Evolutionary conservation across 2,329 filamentous ascomycete genomes (phyloP).

Genomic region (Fusarium nanum): DNA sequence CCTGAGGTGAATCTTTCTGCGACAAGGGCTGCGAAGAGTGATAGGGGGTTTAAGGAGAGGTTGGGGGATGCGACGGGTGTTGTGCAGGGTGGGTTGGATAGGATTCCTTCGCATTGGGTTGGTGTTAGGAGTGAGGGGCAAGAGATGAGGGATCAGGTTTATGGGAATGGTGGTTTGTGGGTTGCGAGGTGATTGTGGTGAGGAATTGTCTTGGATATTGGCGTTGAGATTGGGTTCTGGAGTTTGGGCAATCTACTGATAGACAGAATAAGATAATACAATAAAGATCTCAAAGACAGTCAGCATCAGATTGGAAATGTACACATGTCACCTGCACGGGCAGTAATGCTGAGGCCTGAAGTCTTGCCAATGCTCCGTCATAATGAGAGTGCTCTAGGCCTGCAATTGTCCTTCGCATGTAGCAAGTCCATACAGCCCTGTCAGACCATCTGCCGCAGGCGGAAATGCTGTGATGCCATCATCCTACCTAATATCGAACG

Average conservation of each 20-base stretch:
- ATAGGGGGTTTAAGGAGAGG: constrained; percentile 58
- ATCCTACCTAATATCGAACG: no score
- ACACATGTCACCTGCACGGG: no score
- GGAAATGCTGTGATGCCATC: no score
- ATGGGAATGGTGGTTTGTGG: constrained; percentile 63
- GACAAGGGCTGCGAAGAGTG: constrained; percentile 54
- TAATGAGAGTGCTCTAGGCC: no score
- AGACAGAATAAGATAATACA: neutral
- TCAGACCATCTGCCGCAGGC: no score
- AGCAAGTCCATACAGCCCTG: no score
- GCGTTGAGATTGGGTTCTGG: neutral
- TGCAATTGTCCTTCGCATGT: no score
- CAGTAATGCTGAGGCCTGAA: no score
- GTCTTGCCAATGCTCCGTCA: no score
- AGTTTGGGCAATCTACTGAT: neutral
- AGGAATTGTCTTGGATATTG: neutral
- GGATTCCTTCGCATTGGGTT: constrained; percentile 67
- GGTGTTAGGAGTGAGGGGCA: constrained; percentile 66
- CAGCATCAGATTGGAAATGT: neutral
- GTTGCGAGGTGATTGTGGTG: constrained; percentile 44
- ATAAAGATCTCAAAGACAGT: neutral
- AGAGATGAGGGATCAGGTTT: constrained; percentile 60
- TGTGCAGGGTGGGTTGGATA: constrained; percentile 67
- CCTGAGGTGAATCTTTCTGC: constrained; percentile 54
- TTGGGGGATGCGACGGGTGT: constrained; percentile 61